Conservation (phyloP, 208 protist genomes). For the Tetramitus jugosus region DNA sequence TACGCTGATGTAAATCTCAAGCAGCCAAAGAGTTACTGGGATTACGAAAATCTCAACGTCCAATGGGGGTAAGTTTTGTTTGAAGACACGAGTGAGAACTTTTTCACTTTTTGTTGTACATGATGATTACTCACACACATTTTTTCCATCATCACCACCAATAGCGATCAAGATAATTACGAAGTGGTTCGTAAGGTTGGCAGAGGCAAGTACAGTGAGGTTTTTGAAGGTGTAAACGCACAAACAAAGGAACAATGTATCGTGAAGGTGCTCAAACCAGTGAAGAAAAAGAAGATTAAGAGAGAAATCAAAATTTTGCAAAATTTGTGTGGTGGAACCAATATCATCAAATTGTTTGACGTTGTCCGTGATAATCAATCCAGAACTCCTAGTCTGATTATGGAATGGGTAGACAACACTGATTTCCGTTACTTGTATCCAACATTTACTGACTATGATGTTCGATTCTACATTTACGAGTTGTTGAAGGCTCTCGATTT, state of each 20-base stretch:
- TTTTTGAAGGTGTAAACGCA: constrained; percentile 90
- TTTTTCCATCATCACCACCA: not conserved
- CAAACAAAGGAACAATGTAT: constrained; percentile 79
- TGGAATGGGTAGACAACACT: constrained; percentile 96
- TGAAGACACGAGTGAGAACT: too few species aligned
- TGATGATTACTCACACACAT: too few species aligned
- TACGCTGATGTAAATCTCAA: constrained; percentile 59
- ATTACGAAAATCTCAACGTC: constrained; percentile 80
- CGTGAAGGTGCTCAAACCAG: constrained; percentile 96
- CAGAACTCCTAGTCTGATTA: constrained; percentile 91
- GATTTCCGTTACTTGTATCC: constrained; percentile 90
- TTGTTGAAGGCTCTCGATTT: constrained; percentile 87
- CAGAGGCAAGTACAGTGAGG: constrained; percentile 97
- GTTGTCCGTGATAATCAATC: constrained; percentile 86
- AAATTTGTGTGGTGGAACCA: constrained; percentile 94
- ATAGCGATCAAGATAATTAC: constrained; percentile 83
- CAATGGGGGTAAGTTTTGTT: constrained; percentile 55
- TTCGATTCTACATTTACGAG: constrained; percentile 97
- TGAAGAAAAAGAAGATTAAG: constrained; percentile 98
- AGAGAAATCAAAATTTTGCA: constrained; percentile 96
- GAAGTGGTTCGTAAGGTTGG: constrained; percentile 89
- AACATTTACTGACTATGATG: constrained; percentile 90
- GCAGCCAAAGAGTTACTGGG: constrained; percentile 82
- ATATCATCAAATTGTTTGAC: constrained; percentile 96
- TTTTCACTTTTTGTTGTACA: not conserved